A percentile compares a stretch with the other conserved stretches of the same genome.
Evolutionary conservation across 2,329 filamentous ascomycete genomes (phyloP).

Genomic region (Aspergillus aculeatus): DNA sequence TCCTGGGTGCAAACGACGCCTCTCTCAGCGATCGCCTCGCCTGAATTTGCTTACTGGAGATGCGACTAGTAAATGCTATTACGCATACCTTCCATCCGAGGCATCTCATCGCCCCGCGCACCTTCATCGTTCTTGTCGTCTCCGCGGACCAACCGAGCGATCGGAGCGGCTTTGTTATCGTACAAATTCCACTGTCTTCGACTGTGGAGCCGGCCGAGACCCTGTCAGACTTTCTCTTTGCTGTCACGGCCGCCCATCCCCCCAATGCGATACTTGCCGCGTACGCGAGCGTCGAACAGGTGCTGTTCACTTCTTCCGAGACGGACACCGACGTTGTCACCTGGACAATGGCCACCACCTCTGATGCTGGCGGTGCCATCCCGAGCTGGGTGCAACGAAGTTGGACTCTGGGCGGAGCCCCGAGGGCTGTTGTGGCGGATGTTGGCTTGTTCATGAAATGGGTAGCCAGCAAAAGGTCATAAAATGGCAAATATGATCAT

Average conservation of each 20-base stretch:
- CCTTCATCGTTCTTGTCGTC: constrained; percentile 34
- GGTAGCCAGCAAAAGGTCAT: constrained; percentile 19
- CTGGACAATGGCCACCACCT: constrained; percentile 41
- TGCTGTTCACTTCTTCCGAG: constrained; percentile 15
- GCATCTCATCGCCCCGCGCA: constrained; percentile 32
- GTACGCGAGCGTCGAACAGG: constrained; percentile 38
- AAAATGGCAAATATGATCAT: background rate
- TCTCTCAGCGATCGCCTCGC: background rate
- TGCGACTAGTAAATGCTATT: constrained; percentile 33
- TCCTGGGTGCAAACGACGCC: background rate
- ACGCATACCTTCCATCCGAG: constrained; percentile 38
- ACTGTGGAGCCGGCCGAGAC: constrained; percentile 8
- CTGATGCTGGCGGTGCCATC: constrained; percentile 37
- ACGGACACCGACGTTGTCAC: constrained; percentile 15
- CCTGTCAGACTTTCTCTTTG: constrained; percentile 20
- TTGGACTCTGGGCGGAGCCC: constrained; percentile 38
- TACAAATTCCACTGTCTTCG: constrained; percentile 33
- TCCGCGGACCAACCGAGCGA: constrained; percentile 23
- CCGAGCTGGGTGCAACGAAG: constrained; percentile 39
- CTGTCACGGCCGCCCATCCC: constrained; percentile 23
- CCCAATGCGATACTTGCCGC: constrained; percentile 31
- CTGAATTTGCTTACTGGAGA: background rate
- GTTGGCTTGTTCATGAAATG: constrained; percentile 41
- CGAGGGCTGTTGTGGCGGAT: constrained; percentile 38
- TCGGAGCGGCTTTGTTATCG: constrained; percentile 30